Percentiles rank a stretch among this genome's conserved stretches.
Conservation (phyloP, 352 stramenopile genomes). For the Phytophthora europaea region DNA sequence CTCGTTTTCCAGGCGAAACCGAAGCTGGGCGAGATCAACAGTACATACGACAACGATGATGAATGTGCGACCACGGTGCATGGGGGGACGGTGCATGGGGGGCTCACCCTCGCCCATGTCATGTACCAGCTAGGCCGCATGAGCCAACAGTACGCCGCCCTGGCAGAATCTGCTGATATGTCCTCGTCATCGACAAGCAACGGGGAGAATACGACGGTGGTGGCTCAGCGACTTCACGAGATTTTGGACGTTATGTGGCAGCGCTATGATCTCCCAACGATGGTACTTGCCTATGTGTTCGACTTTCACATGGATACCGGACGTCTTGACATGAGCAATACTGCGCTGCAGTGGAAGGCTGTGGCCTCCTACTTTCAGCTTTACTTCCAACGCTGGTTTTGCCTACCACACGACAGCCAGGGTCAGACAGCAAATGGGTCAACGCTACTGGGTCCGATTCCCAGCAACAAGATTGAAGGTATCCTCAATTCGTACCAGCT, state of each 20-base stretch:
- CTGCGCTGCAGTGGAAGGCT: slow-evolving; percentile 58
- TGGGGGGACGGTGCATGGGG: slow-evolving; percentile 45
- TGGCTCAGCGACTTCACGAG: slow-evolving; percentile 59
- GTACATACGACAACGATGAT: slow-evolving; percentile 37
- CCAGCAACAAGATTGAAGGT: slow-evolving; percentile 48
- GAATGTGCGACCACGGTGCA: slow-evolving; percentile 43
- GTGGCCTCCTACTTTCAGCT: slow-evolving; percentile 71
- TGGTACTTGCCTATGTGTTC: slow-evolving; percentile 83
- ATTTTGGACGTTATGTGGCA: slow-evolving; percentile 75
- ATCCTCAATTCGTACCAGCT: slow-evolving; percentile 74
- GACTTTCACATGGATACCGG: slow-evolving; percentile 80
- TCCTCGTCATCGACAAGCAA: slow-evolving; percentile 19
- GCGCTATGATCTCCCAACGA: slow-evolving; percentile 76
- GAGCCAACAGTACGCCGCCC: slow-evolving; percentile 69
- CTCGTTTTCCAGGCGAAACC: slow-evolving; percentile 58
- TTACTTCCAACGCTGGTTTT: slow-evolving; percentile 82
- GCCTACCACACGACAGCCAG: slow-evolving; percentile 24
- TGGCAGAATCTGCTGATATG: slow-evolving; percentile 36
- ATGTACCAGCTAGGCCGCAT: slow-evolving; percentile 86
- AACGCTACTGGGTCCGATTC: slow-evolving; percentile 26
- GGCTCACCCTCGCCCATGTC: slow-evolving; percentile 75
- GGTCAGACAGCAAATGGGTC: slow-evolving; percentile 3
- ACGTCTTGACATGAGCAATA: slow-evolving; percentile 63
- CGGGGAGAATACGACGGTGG: slow-evolving; percentile 20
- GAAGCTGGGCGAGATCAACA: slow-evolving; percentile 19